Evolutionary conservation across 805 yeast species (phyloP).

Genomic region (Ogataea chonburiensis): DNA sequence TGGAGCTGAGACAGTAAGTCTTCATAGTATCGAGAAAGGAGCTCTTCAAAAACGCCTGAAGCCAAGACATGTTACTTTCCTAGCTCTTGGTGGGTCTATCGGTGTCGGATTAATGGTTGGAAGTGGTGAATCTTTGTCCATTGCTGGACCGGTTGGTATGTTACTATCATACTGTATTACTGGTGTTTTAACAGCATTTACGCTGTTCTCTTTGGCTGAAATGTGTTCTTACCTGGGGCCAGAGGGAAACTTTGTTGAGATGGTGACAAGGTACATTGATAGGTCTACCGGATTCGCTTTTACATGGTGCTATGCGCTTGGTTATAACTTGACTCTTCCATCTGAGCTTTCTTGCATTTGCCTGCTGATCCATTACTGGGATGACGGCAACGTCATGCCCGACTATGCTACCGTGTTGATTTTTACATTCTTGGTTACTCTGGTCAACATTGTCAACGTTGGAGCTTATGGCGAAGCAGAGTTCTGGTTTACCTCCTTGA

Average conservation of each 20-base stretch:
- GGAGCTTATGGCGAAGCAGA: slow-evolving; percentile 71
- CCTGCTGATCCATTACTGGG: slow-evolving; percentile 63
- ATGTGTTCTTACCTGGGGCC: slow-evolving; percentile 79
- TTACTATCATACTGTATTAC: slow-evolving; percentile 64
- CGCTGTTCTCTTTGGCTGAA: slow-evolving; percentile 73
- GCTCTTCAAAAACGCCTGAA: slow-evolving; percentile 50
- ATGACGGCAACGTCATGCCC: slow-evolving; percentile 48
- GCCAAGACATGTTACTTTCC: slow-evolving; percentile 70
- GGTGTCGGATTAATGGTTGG: slow-evolving; percentile 78
- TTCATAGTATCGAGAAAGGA: no score
- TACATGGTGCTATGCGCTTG: slow-evolving; percentile 55
- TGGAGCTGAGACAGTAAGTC: no score
- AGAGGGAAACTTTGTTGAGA: slow-evolving; percentile 66
- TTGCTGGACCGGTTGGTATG: slow-evolving; percentile 70
- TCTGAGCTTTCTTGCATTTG: slow-evolving; percentile 72
- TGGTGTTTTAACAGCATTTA: slow-evolving; percentile 62
- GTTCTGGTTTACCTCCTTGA: slow-evolving; percentile 68
- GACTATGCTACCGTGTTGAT: slow-evolving; percentile 70
- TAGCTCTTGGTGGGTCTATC: slow-evolving; percentile 77
- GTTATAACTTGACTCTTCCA: slow-evolving; percentile 77
- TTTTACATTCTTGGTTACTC: slow-evolving; percentile 56
- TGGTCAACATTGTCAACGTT: slow-evolving; percentile 63
- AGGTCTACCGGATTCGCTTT: slow-evolving; percentile 73
- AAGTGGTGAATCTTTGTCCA: slow-evolving; percentile 50
- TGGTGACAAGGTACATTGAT: slow-evolving; percentile 63